A percentile compares a stretch with the other conserved stretches of the same genome.
These are phyloP conservation scores for Populus alba DNA, from an alignment of 345 rosid species.

Conservation along the genomic window DNA sequence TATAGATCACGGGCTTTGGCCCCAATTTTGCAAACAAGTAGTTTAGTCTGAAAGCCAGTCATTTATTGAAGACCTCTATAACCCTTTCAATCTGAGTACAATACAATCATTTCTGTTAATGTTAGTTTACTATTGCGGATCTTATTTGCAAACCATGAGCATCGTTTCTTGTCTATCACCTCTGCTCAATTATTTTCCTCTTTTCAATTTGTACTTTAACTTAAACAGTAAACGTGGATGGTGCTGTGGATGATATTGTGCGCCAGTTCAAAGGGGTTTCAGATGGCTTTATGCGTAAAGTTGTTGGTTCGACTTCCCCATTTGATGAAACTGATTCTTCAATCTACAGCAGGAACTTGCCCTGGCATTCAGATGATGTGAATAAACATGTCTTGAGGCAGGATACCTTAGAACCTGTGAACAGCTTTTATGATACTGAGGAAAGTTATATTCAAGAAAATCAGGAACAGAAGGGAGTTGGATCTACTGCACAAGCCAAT, in stretches of 20 bases:
- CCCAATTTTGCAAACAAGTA: neutral
- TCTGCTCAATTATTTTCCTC: neutral
- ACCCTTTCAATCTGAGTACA: neutral
- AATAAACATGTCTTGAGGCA: conserved; percentile 40
- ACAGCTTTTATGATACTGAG: conserved; percentile 70
- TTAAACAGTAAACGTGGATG: conserved; percentile 86
- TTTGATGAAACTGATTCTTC: conserved; percentile 38
- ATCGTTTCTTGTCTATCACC: neutral
- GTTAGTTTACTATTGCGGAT: neutral
- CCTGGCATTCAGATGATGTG: conserved; percentile 64
- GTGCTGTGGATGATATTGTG: conserved; percentile 92
- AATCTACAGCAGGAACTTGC: conserved; percentile 38
- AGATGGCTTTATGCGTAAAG: conserved; percentile 81
- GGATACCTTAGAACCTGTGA: conserved; percentile 45
- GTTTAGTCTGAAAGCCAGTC: neutral
- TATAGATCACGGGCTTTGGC: neutral
- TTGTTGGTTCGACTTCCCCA: conserved; percentile 54
- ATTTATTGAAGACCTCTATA: neutral
- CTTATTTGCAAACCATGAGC: neutral
- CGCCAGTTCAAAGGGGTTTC: conserved; percentile 93
- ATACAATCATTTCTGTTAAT: neutral
- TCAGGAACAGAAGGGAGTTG: conserved; percentile 44
- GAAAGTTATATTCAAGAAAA: conserved; percentile 50
- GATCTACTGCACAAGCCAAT: conserved; percentile 42
- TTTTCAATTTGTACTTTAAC: conserved; percentile 1